These are phyloP conservation scores for Extremus antarcticus DNA, from an alignment of 495 filamentous ascomycete genomes.

Conservation along the genomic window DNA sequence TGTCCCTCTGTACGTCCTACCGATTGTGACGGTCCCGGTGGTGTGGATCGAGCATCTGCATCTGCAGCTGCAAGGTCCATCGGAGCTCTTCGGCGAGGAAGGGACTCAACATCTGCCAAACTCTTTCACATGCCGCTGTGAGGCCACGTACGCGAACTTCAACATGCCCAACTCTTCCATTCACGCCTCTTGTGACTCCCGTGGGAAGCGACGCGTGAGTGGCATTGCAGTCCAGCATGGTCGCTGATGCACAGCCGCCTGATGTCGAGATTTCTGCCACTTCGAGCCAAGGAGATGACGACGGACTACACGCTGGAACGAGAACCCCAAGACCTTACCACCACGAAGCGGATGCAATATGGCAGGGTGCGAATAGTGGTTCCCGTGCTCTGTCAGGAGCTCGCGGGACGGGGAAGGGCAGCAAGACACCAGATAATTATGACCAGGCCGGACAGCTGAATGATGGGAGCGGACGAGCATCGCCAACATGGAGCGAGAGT, in stretches of 20 bases:
- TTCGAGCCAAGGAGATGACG: not conserved
- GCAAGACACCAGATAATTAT: not conserved
- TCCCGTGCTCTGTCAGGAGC: not conserved
- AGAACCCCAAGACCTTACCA: conserved; percentile 1
- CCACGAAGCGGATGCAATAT: not conserved
- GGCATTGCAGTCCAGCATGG: not conserved
- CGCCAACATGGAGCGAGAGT: conserved; percentile 65
- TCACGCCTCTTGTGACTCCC: not conserved
- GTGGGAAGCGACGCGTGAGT: not conserved
- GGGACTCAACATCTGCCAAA: not conserved
- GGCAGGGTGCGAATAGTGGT: not conserved
- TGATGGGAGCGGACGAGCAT: conserved; percentile 21
- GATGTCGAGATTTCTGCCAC: not conserved
- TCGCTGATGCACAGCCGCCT: not conserved
- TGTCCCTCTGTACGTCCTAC: too few species aligned
- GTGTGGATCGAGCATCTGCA: not conserved
- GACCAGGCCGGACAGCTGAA: not conserved
- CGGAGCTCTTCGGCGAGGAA: not conserved
- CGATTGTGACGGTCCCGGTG: too few species aligned
- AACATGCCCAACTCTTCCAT: not conserved
- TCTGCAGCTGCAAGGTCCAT: not conserved
- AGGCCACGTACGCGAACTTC: not conserved
- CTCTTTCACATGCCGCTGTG: not conserved
- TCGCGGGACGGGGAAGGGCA: not conserved
- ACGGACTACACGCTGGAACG: not conserved